These are phyloP conservation scores for Chamaecyparis obtusa DNA, from an alignment of 75 land plant species.

Conservation along the genomic window DNA sequence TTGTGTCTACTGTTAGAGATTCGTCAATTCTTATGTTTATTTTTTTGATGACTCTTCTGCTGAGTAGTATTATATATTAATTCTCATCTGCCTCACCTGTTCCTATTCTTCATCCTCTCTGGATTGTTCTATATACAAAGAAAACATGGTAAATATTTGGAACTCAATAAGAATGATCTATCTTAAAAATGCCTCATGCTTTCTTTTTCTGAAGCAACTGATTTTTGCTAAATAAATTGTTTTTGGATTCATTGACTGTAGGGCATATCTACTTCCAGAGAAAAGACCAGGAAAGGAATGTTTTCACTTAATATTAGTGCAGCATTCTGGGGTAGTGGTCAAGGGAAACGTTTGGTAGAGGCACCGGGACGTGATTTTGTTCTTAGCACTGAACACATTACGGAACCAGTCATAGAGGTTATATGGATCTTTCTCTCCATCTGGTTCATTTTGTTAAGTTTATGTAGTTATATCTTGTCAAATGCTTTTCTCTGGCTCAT, in stretches of 20 bases:
- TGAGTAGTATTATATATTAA: neutral
- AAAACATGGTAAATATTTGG: neutral
- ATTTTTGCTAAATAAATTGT: neutral
- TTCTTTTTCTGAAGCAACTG: neutral
- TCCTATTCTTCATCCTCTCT: neutral
- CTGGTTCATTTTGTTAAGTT: neutral
- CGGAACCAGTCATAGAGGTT: slow-evolving; percentile 7
- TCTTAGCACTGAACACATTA: slow-evolving; percentile 8
- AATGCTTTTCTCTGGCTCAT: neutral
- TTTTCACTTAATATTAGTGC: neutral
- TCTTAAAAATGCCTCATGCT: neutral
- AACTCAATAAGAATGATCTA: neutral
- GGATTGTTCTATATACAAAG: neutral
- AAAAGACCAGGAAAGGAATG: neutral
- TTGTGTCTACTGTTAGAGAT: neutral
- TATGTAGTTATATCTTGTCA: neutral
- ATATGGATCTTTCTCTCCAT: neutral
- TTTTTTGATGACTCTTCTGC: neutral
- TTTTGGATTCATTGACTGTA: neutral
- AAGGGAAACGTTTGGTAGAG: slow-evolving; percentile 4
- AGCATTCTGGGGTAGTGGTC: slow-evolving; percentile 7
- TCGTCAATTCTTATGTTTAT: neutral
- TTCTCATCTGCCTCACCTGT: neutral
- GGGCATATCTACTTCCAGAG: slow-evolving; percentile 3
- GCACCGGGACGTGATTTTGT: slow-evolving; percentile 5